phyloP scores from a whole-genome alignment of 306 rosid species.

The Pterocarpus macrocarpus region DNA sequence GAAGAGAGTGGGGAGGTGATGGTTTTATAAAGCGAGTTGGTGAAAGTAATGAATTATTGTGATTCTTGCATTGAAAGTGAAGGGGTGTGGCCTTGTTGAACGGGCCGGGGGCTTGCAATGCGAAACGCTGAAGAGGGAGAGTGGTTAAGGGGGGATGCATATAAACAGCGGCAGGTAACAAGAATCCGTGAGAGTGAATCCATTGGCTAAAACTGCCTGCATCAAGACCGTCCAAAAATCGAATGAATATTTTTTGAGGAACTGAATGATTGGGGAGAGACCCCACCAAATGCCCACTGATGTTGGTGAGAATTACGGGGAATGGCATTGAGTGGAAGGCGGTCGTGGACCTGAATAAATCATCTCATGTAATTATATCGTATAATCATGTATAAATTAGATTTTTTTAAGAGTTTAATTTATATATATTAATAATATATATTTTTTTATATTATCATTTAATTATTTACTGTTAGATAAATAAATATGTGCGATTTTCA shows the following conservation, averaged over 20 bases:
- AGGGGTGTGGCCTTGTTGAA: neutral
- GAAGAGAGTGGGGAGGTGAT: neutral
- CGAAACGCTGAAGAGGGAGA: neutral
- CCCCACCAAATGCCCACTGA: neutral
- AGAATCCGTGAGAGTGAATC: constrained; percentile 69
- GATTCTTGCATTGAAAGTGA: neutral
- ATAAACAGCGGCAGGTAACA: constrained; percentile 55
- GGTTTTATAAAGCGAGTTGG: constrained; percentile 51
- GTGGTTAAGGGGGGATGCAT: neutral
- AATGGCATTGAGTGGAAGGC: neutral
- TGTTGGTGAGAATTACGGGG: neutral
- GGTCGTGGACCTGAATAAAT: too few relatives aligned
- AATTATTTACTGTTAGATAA: too few relatives aligned
- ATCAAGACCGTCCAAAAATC: constrained; percentile 42
- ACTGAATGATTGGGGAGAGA: neutral
- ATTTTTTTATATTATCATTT: too few relatives aligned
- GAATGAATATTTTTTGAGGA: neutral
- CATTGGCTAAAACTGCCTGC: constrained; percentile 72
- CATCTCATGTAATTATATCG: too few relatives aligned
- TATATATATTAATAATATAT: too few relatives aligned
- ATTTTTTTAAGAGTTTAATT: too few relatives aligned
- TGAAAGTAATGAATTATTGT: neutral
- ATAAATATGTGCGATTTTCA: too few relatives aligned
- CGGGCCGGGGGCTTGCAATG: neutral
- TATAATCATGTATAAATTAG: too few relatives aligned